Evolutionary conservation across 768 basidiomycete species (phyloP).

Genomic region (Pholiota conissans): DNA sequence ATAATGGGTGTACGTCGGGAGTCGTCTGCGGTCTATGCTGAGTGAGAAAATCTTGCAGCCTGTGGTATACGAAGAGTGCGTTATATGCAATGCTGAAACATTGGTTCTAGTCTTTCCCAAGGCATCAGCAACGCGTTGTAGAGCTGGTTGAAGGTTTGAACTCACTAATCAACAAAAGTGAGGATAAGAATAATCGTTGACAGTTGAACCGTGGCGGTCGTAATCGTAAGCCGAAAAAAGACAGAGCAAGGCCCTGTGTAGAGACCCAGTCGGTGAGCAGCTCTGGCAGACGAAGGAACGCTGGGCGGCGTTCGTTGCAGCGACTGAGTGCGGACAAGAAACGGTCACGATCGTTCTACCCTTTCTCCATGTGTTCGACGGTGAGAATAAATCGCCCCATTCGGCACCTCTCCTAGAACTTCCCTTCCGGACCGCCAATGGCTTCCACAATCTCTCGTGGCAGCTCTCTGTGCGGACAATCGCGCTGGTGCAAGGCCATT

Average conservation of each 20-base stretch:
- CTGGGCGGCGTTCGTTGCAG: no score
- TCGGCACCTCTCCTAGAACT: not conserved
- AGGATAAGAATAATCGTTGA: slow-evolving; percentile 12
- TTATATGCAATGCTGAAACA: slow-evolving; percentile 15
- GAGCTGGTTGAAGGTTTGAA: slow-evolving; percentile 1
- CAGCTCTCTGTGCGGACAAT: not conserved
- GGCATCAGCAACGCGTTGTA: not conserved
- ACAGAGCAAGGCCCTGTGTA: not conserved
- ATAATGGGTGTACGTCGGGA: slow-evolving; percentile 18
- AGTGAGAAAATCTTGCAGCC: not conserved
- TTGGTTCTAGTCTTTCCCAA: slow-evolving; percentile 7
- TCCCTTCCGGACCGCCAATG: not conserved
- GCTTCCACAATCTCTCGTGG: not conserved
- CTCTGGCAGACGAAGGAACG: not conserved
- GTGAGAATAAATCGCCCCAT: slow-evolving; percentile 1
- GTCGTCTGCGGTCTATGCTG: not conserved
- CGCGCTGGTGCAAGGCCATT: not conserved
- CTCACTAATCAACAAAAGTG: slow-evolving; percentile 8
- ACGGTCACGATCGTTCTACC: not conserved
- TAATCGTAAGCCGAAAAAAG: slow-evolving; percentile 13
- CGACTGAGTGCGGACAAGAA: not conserved
- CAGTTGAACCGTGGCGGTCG: slow-evolving; percentile 12
- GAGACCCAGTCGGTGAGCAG: not conserved
- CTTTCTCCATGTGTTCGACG: not conserved
- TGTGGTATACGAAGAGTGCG: not conserved